Base-by-base conservation (phyloP, 2,329 filamentous ascomycete species). In the Epichloe typhina region DNA sequence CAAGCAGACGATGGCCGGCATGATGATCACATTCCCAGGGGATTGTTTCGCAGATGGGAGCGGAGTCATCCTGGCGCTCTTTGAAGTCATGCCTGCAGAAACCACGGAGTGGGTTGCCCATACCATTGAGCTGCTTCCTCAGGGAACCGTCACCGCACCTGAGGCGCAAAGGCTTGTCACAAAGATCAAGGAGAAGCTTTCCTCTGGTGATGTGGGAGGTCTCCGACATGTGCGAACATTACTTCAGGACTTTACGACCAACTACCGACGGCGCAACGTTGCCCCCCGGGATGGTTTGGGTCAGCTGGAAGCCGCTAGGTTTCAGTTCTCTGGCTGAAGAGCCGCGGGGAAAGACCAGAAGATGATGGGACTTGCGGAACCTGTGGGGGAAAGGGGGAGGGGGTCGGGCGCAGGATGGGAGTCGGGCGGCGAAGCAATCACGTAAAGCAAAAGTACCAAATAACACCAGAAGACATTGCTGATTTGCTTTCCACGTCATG, bases 1-100 rank as follows among this genome's bases (percentile, higher is more conserved):
- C 7, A 91, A 95, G 68, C 86, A 90, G 56, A 83, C 95, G 52
- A 76, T 98, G 71, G 93, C 90, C 1, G 93, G 93, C 53, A 95
- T 98, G 90, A 97, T 98, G 91, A 96, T 96, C 65, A 94, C 86
- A 0, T 98, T 98, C 70, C 94, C 93, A 0, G 81, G 87, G 42
- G 93, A 97, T 66, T 96, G 90, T 69, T 95, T 97, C 62, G 84
- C 90, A 0, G 93, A 98, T 63, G 90, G 89, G 15, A 95, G 88
- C 46, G 90, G 89, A 4, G 88, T 95, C n/a, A 71, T 98, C 49
- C 80, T 98, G 53, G 83, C 84, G 3, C 75, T 97, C 56, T 95
- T 98, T 63, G 85, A 95, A 65, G 72, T 97, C 40, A 73, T 94
- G 62, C 93, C 93, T 0, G 73, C 80, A 50, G 79, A 93, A 62